These are phyloP conservation scores for Pterula multifida DNA, from an alignment of 1,284 basidiomycete species.

Conservation along the genomic window DNA sequence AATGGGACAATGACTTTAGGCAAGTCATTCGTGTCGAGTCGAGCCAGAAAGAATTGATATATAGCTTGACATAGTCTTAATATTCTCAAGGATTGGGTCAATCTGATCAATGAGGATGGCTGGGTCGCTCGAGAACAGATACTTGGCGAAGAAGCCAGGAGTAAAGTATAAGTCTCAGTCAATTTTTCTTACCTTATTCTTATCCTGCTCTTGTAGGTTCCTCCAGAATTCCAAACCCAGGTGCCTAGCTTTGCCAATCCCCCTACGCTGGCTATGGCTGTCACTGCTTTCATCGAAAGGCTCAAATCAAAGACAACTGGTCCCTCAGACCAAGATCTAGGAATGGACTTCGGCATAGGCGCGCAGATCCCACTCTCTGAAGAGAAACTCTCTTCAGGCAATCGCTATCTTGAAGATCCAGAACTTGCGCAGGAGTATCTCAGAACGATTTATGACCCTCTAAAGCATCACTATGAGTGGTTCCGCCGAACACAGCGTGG, in stretches of 20 bases:
- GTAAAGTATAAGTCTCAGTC: constrained; percentile 42
- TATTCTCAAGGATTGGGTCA: constrained; percentile 83
- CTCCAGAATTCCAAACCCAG: constrained; percentile 81
- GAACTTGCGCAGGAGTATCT: constrained; percentile 59
- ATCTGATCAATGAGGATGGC: constrained; percentile 83
- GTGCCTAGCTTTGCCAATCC: constrained; percentile 91
- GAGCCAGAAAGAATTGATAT: neutral
- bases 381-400: constrained; percentile 19
- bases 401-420: constrained; percentile 42
- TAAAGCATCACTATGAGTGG: constrained; percentile 91
- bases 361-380: constrained; percentile 33
- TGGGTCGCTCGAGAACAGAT: constrained; percentile 96
- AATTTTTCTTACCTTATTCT: constrained; percentile 4
- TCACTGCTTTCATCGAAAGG: constrained; percentile 77
- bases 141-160: constrained; percentile 88
- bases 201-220: constrained; percentile 42
- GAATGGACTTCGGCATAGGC: constrained; percentile 44
- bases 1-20: constrained; percentile 89
- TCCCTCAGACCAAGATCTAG: constrained; percentile 47
- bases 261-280: constrained; percentile 84
- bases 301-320: constrained; percentile 36
- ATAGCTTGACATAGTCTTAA: constrained; percentile 43
- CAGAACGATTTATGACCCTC: constrained; percentile 67
- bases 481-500: constrained; percentile 89
- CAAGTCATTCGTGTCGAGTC: constrained; percentile 15